These are phyloP conservation scores for Mycosarcoma mackinlayi DNA, from an alignment of 1,284 basidiomycete genomes.

Conservation along the genomic window DNA sequence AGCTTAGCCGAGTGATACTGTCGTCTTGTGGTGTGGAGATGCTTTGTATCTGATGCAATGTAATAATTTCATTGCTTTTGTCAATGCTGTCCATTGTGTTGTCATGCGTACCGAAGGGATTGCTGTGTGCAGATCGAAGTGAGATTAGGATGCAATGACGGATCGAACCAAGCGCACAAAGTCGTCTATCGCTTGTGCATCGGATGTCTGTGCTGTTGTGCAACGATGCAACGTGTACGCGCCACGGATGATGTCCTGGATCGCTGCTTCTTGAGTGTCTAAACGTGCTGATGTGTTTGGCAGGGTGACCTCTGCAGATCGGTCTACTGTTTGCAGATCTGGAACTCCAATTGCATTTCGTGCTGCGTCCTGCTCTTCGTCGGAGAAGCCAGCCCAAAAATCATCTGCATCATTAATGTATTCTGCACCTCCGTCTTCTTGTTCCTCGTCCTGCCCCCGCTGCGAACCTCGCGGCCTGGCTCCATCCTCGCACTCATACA, in stretches of 20 bases:
- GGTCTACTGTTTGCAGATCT: no score
- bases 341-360: no score
- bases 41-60: neutral
- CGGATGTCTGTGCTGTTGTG: neutral
- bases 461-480: neutral
- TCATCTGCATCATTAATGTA: conserved; percentile 47
- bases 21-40: no score
- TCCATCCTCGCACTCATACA: neutral
- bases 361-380: conserved; percentile 28
- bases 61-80: neutral
- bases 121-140: no score
- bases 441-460: neutral
- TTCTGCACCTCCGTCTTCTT: conserved; percentile 16
- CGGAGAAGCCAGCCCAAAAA: conserved; percentile 43
- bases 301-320: no score
- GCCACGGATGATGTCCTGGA: conserved; percentile 31
- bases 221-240: conserved; percentile 22
- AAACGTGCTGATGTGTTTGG: no score
- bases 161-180: conserved; percentile 23
- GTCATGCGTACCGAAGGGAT: no score
- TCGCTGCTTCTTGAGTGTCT: conserved; percentile 21
- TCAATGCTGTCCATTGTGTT: neutral
- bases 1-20: neutral
- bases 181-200: neutral
- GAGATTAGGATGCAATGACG: neutral